Evolutionary conservation across 108 stramenopile species (phyloP), one percentile per base, ranked within the genome.

Genomic region (Hondaea fermentalgiana): DNA sequence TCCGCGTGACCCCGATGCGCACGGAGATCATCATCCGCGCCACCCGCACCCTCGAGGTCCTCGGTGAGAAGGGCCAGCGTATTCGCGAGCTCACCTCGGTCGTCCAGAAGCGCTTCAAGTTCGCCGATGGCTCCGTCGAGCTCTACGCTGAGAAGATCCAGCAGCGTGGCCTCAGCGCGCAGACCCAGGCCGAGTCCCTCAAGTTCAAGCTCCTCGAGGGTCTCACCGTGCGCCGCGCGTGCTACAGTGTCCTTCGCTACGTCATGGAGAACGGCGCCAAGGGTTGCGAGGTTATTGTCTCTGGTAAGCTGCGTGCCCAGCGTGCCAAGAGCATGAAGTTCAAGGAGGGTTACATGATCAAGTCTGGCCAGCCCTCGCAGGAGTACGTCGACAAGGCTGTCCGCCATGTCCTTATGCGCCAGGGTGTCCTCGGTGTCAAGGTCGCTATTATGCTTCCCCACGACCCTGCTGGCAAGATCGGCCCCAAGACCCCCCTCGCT

Each of bases 251-350:
- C 58, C 96, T 99, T 35, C 98, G 98, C 90, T 98, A 98, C 95
- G 98, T 99, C 88, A 99, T 99, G 98, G 98, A 99, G 91, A 96
- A 97, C 21, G 96, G 95, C 59, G 99, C 99, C 91, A 99, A 99
- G 97, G 99, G 99, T 43, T 97, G 97, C 72, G 99, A 99, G 95
- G 98, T 99, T 72, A 95, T 98, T 90, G 99, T 99, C 69, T 96
- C 98, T 72, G 99, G 99, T 88, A 99, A 99, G 96, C 97, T 99
- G 28, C 96, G 98, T 87, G 99, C 97, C 93, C 98, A 97, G 93
- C 98, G 99, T 95, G 99, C 99, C 92, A 99, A 99, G 97, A 96
- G 95, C 72, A 99, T 99, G 98, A 99, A 99, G 94, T 99, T 99
- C 94, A 96, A 96, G 57, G 98, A 99, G 89, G 99, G 99, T 21